phyloP scores from a whole-genome alignment of 345 rosid species.

The Melaleuca quinquenervia region DNA sequence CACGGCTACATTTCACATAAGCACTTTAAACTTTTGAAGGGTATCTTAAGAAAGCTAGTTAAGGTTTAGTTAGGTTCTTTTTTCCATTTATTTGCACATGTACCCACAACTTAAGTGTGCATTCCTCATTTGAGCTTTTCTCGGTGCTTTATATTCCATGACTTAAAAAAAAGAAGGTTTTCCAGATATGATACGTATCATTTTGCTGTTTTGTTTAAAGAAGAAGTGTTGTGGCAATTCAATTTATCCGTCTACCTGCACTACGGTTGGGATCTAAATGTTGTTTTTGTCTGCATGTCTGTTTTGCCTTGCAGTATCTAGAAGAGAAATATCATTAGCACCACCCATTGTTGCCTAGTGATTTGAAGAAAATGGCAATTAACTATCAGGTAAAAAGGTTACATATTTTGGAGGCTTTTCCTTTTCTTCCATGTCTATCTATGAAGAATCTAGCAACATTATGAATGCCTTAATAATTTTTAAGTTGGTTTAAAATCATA shows the following conservation, averaged over 20 bases:
- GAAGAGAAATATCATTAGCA: constrained; percentile 77
- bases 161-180: neutral
- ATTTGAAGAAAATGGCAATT: constrained; percentile 47
- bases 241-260: neutral
- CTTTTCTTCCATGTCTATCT: neutral
- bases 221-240: neutral
- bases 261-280: too few species aligned
- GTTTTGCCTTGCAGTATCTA: constrained; percentile 37
- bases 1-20: neutral
- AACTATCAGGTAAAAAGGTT: constrained; percentile 45
- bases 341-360: constrained; percentile 46
- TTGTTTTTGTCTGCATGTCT: too few species aligned
- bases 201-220: neutral
- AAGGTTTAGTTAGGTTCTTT: neutral
- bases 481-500: too few species aligned
- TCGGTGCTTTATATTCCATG: neutral
- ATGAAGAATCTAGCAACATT: neutral
- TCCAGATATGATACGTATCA: neutral
- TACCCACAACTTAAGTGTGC: neutral
- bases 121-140: neutral
- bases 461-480: neutral
- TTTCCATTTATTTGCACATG: neutral
- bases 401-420: neutral
- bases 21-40: neutral
- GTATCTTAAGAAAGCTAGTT: neutral